Conservation (phyloP, 2,329 filamentous ascomycete genomes). For the Cucurbitaria berberidis region DNA sequence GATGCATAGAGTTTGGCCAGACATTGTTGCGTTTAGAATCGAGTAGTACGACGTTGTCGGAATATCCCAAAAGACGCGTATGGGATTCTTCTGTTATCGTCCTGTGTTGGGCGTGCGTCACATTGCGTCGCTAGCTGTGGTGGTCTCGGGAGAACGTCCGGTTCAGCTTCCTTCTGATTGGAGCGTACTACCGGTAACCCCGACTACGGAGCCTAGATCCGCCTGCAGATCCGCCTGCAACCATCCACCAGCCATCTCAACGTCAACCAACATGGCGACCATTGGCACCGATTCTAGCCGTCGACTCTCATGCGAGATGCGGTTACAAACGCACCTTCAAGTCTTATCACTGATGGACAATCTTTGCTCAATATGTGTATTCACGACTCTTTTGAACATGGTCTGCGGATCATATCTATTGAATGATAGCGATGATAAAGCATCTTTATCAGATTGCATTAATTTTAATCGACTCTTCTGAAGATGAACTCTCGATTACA, state of each 20-base stretch:
- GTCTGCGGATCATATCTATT: too few species aligned
- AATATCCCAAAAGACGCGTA: not conserved
- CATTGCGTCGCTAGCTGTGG: too few species aligned
- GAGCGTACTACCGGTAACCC: not conserved
- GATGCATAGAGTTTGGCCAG: slow-evolving; percentile 28
- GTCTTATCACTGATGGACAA: not conserved
- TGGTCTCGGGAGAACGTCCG: slow-evolving; percentile 10
- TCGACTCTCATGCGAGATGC: not conserved
- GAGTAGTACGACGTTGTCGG: not conserved
- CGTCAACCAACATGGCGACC: not conserved
- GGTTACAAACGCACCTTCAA: not conserved
- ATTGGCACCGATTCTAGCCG: slow-evolving; percentile 10
- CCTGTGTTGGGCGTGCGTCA: not conserved
- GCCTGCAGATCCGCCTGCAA: slow-evolving; percentile 1
- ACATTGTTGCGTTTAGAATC: slow-evolving; percentile 11
- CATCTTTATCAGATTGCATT: too few species aligned
- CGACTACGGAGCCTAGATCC: slow-evolving; percentile 10
- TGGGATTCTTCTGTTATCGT: not conserved
- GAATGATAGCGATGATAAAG: too few species aligned
- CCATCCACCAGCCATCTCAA: too few species aligned
- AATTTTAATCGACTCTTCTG: too few species aligned
- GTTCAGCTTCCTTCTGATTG: not conserved
- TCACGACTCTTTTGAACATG: not conserved
- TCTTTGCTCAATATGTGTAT: not conserved
- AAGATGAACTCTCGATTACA: too few species aligned